Base-by-base conservation (phyloP, 75 land plant genomes). In the Larix kaempferi region DNA sequence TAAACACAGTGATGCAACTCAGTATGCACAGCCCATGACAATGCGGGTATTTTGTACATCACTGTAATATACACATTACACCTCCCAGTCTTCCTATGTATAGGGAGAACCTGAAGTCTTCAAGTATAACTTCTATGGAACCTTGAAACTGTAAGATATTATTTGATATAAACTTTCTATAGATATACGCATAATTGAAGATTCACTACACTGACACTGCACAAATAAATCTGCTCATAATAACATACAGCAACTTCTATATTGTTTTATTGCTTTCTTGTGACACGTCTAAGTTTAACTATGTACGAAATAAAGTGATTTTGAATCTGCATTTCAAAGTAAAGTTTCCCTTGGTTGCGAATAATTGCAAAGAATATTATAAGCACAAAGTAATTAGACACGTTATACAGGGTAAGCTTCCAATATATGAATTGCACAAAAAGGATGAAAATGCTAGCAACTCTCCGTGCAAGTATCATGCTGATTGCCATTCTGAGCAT, bases 401-500 rank as follows among this genome's bases (percentile, higher is more conserved):
- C 33, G 35, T 33, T 2, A 65, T 65, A 65, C 16, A 14, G 10
- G 35, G 69, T 4, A 65, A 35, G 39, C 6, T 65, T 35, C 19
- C 39, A 65, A 65, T 16, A 33, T 65, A 65, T 65, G 69, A 35
- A 65, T 2, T 33, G 69, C 19, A 17, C 35, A 10, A 16, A 65
- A 65, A 35, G 35, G 39, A 19, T 65, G 41, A 15, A 37, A 65
- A 69, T 0, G 0, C 73, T 69, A 69, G 73, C 73, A 69, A 69
- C 23, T 44, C 39, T 69, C 73, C 2, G 8, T n/a, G 73, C 73
- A 10, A n/a, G 23, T n/a, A 69, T 69, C 49, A 39, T 69, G 73
- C 52, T 69, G 41, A 41, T 10, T 69, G 73, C 73, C n/a, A n/a
- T 69, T 39, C 35, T 69, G 73, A 69, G 73, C 8, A 69, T 41